These are phyloP conservation scores for Durusdinium trenchii DNA, from an alignment of 73 alveolate genomes.

Conservation along the genomic window DNA sequence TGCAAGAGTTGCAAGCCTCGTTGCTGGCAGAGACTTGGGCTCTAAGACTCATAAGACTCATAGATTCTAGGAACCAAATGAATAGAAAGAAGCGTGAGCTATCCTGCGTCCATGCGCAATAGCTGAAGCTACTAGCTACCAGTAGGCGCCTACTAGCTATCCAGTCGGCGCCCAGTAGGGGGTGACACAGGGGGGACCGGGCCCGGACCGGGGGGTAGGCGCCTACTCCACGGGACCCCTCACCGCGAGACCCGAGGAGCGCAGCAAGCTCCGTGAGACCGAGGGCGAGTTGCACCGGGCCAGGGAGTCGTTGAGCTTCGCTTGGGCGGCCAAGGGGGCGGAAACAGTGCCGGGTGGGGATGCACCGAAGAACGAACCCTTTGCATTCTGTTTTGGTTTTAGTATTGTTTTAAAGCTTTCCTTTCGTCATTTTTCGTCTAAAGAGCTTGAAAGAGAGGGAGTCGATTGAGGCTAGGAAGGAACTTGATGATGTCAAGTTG, in stretches of 20 bases:
- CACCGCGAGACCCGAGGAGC: neutral
- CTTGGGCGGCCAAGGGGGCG: neutral
- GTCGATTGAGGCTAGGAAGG: constrained; percentile 36
- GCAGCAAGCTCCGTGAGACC: constrained; percentile 2
- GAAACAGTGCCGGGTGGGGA: neutral
- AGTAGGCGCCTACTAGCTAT: too few species aligned
- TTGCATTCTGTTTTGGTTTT: neutral
- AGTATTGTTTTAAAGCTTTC: too few species aligned
- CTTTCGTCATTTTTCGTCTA: neutral
- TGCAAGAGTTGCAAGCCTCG: constrained; percentile 11
- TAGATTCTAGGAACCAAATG: neutral
- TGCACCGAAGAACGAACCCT: neutral
- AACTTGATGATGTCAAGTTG: constrained; percentile 28
- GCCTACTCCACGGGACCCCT: neutral
- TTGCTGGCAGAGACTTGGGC: constrained; percentile 6
- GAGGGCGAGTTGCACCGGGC: constrained; percentile 29
- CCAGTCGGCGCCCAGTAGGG: too few species aligned
- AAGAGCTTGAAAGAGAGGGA: neutral
- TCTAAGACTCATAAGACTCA: neutral
- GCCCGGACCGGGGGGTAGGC: too few species aligned
- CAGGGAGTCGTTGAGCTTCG: constrained; percentile 20
- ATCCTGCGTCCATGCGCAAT: neutral
- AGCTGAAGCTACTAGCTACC: too few species aligned
- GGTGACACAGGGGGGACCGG: too few species aligned
- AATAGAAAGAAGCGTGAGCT: neutral